A percentile compares a stretch with the other conserved stretches of the same genome.
phyloP scores from a whole-genome alignment of 2,329 filamentous ascomycete species.

The Graphilbum fragrans region DNA sequence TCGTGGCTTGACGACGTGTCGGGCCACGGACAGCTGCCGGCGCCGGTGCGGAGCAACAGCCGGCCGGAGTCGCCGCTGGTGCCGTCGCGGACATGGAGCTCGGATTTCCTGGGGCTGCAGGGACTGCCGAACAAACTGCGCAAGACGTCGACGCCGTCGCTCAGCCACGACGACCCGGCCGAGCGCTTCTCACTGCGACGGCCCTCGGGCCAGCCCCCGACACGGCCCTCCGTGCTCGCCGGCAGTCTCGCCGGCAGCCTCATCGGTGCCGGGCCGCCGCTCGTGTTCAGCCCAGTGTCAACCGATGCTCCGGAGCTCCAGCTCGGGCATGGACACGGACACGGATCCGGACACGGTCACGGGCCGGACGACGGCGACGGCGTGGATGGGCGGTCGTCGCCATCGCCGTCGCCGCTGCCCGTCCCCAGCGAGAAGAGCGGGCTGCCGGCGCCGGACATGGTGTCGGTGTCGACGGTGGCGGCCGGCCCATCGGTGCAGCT shows the following conservation, averaged over 20 bases:
- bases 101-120: constrained; percentile 37
- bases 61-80: constrained; percentile 42
- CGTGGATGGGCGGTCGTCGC: no score
- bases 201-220: constrained; percentile 35
- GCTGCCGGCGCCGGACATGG: constrained; percentile 57
- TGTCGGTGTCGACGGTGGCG: constrained; percentile 78
- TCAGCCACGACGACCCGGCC: constrained; percentile 31
- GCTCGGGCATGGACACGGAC: no score
- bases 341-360: no score
- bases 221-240: constrained; percentile 27
- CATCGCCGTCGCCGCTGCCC: constrained; percentile 32
- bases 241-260: constrained; percentile 20
- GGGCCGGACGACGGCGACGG: no score
- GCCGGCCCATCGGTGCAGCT: constrained; percentile 90
- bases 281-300: constrained; percentile 30
- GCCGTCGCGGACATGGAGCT: constrained; percentile 38
- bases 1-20: constrained; percentile 41
- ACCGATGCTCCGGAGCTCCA: not conserved
- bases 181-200: constrained; percentile 30
- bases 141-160: constrained; percentile 36
- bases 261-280: constrained; percentile 12
- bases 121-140: constrained; percentile 27
- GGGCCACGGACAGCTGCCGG: constrained; percentile 10
- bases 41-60: constrained; percentile 27
- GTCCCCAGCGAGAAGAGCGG: not conserved